Evolutionary conservation across 768 basidiomycete species (phyloP).

Genomic region (Dentipellis fragilis): DNA sequence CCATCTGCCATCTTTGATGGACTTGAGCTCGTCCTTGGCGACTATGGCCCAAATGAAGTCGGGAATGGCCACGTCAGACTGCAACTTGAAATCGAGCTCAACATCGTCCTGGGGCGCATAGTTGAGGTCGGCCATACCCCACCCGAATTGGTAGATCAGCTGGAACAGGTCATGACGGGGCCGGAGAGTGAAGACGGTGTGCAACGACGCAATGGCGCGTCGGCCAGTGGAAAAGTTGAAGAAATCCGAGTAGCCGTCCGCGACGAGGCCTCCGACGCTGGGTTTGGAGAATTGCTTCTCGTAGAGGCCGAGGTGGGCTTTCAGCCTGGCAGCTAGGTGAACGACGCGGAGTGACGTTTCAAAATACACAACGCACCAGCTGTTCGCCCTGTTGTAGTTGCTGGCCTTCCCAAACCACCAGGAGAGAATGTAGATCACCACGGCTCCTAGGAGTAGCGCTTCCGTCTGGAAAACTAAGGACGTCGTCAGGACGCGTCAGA

Average conservation of each 20-base stretch:
- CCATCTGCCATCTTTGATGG: constrained; percentile 68
- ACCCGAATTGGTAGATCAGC: constrained; percentile 45
- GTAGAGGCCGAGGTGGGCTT: constrained; percentile 48
- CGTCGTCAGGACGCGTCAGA: constrained; percentile 1
- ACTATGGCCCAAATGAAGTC: constrained; percentile 83
- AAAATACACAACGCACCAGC: constrained; percentile 43
- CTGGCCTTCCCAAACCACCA: constrained; percentile 49
- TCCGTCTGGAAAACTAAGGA: constrained; percentile 57
- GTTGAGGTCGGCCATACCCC: constrained; percentile 66
- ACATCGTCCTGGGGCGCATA: constrained; percentile 61
- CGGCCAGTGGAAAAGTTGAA: constrained; percentile 85
- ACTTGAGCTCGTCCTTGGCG: constrained; percentile 65
- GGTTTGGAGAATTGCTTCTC: constrained; percentile 70
- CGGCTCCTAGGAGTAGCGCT: constrained; percentile 37
- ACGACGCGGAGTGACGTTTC: neutral
- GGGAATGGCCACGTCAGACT: constrained; percentile 32
- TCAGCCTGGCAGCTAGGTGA: constrained; percentile 35
- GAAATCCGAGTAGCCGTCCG: constrained; percentile 71
- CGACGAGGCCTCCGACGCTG: constrained; percentile 38
- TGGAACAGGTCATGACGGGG: constrained; percentile 82
- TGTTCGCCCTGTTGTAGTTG: constrained; percentile 52
- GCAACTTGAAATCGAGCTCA: constrained; percentile 72
- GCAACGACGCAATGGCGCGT: constrained; percentile 64
- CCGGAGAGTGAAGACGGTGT: constrained; percentile 66
- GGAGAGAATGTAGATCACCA: constrained; percentile 47